phyloP scores from a whole-genome alignment of 805 yeast species.

The Yamadazyma ubonensis region DNA sequence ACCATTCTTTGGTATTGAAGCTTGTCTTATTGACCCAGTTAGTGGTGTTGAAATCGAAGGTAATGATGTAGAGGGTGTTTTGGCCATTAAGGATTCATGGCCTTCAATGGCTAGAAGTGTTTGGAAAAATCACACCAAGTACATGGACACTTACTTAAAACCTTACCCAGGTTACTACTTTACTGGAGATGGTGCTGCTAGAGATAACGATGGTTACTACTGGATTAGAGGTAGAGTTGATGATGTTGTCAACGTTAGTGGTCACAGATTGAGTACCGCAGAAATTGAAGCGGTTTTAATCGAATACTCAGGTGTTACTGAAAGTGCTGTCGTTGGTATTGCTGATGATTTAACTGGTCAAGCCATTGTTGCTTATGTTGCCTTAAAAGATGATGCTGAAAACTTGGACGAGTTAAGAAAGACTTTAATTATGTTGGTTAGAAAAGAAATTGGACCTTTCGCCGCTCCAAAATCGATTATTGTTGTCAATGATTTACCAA shows the following conservation, averaged over 20 bases:
- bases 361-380: constrained; percentile 80
- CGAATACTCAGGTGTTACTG: constrained; percentile 69
- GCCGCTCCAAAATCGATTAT: constrained; percentile 80
- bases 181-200: constrained; percentile 93
- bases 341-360: constrained; percentile 83
- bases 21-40: constrained; percentile 72
- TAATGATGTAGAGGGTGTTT: constrained; percentile 76
- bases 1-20: constrained; percentile 80
- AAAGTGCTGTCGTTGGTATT: constrained; percentile 82
- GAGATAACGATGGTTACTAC: constrained; percentile 93
- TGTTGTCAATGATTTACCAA: constrained; percentile 75
- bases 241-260: constrained; percentile 96
- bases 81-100: constrained; percentile 73
- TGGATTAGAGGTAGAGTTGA: constrained; percentile 99
- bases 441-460: constrained; percentile 81
- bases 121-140: constrained; percentile 73
- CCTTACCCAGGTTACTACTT: constrained; percentile 83
- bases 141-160: constrained; percentile 74
- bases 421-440: constrained; percentile 64
- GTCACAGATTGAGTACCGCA: constrained; percentile 97
- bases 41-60: constrained; percentile 67
- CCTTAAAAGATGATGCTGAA: constrained; percentile 57
- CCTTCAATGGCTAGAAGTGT: constrained; percentile 85
- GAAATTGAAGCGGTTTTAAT: constrained; percentile 90
- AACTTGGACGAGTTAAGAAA: constrained; percentile 57